phyloP scores from a whole-genome alignment of 2,329 filamentous ascomycete species.

The Endothia cerciana region DNA sequence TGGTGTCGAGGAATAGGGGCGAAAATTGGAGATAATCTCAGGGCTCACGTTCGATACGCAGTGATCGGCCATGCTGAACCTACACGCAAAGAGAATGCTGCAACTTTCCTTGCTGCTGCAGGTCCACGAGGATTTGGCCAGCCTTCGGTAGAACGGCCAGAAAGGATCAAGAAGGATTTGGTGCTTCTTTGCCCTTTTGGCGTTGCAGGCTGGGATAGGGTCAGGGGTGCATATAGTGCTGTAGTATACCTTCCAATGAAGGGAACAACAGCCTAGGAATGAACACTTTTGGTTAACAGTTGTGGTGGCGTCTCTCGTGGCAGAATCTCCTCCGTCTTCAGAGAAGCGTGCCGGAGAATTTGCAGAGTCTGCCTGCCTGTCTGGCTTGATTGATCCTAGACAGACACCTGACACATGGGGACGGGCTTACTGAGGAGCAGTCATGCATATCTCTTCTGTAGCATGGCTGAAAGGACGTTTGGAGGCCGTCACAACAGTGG shows the following conservation, averaged over 20 bases:
- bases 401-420: not conserved
- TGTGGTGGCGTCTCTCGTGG: too few species aligned
- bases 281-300: too few species aligned
- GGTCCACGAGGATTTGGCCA: too few species aligned
- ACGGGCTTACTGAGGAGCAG: not conserved
- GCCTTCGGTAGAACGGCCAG: too few species aligned
- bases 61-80: not conserved
- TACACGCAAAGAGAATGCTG: not conserved
- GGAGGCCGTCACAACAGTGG: not conserved
- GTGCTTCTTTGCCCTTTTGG: not conserved
- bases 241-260: too few species aligned
- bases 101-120: too few species aligned
- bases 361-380: not conserved
- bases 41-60: not conserved
- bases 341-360: too few species aligned
- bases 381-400: not conserved
- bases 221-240: not conserved
- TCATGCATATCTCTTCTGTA: not conserved
- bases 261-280: too few species aligned
- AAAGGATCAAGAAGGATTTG: too few species aligned
- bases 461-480: not conserved
- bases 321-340: too few species aligned
- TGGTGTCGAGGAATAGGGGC: conserved; percentile 24
- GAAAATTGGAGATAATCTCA: conserved; percentile 27
- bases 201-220: conserved; percentile 16